A percentile compares a stretch with the other conserved stretches of the same genome.
Conservation (phyloP, 2,329 filamentous ascomycete species). For the Diplodia sapinea region DNA sequence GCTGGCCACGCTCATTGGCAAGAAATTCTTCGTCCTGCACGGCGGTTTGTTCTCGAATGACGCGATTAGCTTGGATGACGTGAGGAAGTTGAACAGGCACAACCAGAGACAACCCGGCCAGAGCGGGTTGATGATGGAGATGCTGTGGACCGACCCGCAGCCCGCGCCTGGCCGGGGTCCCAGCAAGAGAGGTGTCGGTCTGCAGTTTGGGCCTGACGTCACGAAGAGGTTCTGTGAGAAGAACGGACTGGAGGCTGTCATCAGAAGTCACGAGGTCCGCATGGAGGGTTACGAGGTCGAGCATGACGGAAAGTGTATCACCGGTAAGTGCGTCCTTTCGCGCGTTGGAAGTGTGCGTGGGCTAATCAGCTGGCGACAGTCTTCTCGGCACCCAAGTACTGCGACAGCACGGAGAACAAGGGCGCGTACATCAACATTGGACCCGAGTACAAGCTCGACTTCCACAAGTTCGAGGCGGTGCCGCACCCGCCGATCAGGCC, state of each 20-base stretch:
- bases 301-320: conserved; percentile 94
- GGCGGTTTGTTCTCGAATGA: conserved; percentile 97
- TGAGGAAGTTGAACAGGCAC: conserved; percentile 89
- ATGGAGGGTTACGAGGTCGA: conserved; percentile 99
- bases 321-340: conserved; percentile 61
- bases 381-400: conserved; percentile 97
- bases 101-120: conserved; percentile 92
- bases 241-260: conserved; percentile 92
- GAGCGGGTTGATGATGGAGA: conserved; percentile 98
- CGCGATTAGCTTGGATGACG: conserved; percentile 88
- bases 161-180: conserved; percentile 82
- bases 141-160: conserved; percentile 99
- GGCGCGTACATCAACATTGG: conserved; percentile 98
- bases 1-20: conserved; percentile 86
- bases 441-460: conserved; percentile 87
- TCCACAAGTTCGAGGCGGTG: conserved; percentile 93
- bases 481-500: conserved; percentile 94
- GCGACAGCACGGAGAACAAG: conserved; percentile 96
- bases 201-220: conserved; percentile 96
- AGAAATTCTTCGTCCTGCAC: conserved; percentile 90
- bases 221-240: conserved; percentile 96
- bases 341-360: neutral
- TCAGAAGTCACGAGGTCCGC: conserved; percentile 94
- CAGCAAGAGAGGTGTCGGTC: conserved; percentile 93
- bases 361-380: conserved; percentile 57